Evolutionary conservation across 768 basidiomycete species (phyloP), one percentile per base, ranked within the genome.

Genomic region (Lyophyllum atratum): DNA sequence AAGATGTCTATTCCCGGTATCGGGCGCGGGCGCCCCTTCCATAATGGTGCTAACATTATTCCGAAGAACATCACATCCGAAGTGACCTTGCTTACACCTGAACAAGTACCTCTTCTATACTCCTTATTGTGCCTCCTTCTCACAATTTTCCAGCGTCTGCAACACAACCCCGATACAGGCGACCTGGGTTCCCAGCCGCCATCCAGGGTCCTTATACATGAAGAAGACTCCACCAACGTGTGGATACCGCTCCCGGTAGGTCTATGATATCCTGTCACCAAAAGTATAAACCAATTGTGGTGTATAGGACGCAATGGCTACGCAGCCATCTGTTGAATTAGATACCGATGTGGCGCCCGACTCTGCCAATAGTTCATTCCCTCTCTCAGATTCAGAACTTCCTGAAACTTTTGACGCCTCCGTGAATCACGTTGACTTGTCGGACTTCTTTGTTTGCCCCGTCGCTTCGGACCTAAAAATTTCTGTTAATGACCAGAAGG

Each of bases 351-450:
- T 25, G 19, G 52, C 52, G 44, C 12, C 43, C 24, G 31, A 59
- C 21, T 61, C 61, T 24, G 57, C 56, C 49, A 64, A 70, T 42
- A 60, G 34, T 34, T 70, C 67, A 9, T 65, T 70, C 33, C 67
- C 63, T 21, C 59, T 70, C 40, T 66, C 67, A 28, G 66, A 69
- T 37, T 66, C 65, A 17, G 61, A 59, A 31, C 43, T 70, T 34
- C 69, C 70, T 8, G 52, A 52, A 19, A 68, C 57, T 26, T 71
- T 72, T 57, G 70, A 74, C 26, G 28, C 61, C 17, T 59, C 64
- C 43, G 33, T 46, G 17, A 62, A 56, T 46, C 34, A n/a, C 12
- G 34, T 8, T 34, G 55, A 56, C 19, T n/a, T 55, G 12, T 56
- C 59, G 7, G 40, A 28, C 43, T 58, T 29, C 22, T 39, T 58